Conservation (phyloP, 1,284 basidiomycete genomes). For the Fomes fomentarius region DNA sequence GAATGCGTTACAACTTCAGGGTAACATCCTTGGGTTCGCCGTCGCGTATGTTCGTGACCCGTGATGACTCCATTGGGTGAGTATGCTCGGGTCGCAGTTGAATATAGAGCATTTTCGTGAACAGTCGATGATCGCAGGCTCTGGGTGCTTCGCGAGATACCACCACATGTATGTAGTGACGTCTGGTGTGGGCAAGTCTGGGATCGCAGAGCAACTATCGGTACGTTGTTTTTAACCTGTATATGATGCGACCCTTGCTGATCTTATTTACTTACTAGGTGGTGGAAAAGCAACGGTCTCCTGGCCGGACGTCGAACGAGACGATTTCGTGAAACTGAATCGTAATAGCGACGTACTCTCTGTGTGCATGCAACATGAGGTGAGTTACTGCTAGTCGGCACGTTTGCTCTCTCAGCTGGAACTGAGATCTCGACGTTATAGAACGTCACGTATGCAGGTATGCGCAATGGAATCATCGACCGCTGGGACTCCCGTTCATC, state of each 20-base stretch:
- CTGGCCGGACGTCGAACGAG: slow-evolving; percentile 11
- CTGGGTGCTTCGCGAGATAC: slow-evolving; percentile 19
- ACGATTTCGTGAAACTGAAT: slow-evolving; percentile 9
- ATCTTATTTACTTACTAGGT: slow-evolving; percentile 2
- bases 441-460: slow-evolving; percentile 17
- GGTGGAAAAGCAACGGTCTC: slow-evolving; percentile 12
- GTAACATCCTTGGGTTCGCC: slow-evolving; percentile 21
- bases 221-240: background rate
- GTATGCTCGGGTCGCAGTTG: background rate
- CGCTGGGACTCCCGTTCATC: slow-evolving; percentile 20
- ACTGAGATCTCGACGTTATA: too few species aligned
- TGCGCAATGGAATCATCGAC: slow-evolving; percentile 17
- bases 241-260: background rate
- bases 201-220: slow-evolving; percentile 8
- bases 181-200: slow-evolving; percentile 17
- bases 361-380: slow-evolving; percentile 11
- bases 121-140: background rate
- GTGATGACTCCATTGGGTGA: slow-evolving; percentile 13
- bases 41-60: slow-evolving; percentile 8
- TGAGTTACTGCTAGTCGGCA: background rate
- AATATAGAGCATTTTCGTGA: background rate
- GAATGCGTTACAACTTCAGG: too few species aligned
- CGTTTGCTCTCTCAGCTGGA: too few species aligned
- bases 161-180: slow-evolving; percentile 13
- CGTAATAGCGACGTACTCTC: slow-evolving; percentile 19